phyloP scores from a whole-genome alignment of 1,284 basidiomycete species.

The Apiotrichum laibachii region DNA sequence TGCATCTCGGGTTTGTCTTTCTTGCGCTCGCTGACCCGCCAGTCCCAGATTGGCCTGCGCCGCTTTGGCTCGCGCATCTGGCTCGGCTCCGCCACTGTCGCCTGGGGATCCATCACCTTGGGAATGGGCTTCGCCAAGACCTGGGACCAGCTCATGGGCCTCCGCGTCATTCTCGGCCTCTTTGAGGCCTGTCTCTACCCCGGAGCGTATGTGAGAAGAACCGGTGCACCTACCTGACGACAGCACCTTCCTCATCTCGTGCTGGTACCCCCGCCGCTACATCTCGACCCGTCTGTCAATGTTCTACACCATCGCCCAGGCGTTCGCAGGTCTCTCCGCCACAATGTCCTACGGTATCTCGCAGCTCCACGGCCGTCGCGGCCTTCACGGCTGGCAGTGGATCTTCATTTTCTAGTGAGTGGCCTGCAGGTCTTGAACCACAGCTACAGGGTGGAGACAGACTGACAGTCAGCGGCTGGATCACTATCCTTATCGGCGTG shows the following conservation, averaged over 20 bases:
- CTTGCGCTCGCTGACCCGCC: neutral
- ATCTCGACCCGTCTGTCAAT: slow-evolving; percentile 38
- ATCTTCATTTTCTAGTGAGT: slow-evolving; percentile 25
- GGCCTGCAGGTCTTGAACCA: no score
- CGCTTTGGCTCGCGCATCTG: slow-evolving; percentile 15
- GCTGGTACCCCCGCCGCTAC: slow-evolving; percentile 38
- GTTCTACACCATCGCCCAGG: slow-evolving; percentile 49
- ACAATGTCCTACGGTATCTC: slow-evolving; percentile 42
- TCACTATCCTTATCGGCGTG: slow-evolving; percentile 43
- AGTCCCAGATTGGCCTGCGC: slow-evolving; percentile 26
- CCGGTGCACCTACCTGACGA: no score
- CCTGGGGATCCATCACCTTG: slow-evolving; percentile 40
- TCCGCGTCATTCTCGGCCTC: slow-evolving; percentile 29
- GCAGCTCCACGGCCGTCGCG: slow-evolving; percentile 32
- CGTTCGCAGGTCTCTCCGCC: slow-evolving; percentile 38
- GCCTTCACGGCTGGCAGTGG: slow-evolving; percentile 42
- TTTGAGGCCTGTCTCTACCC: slow-evolving; percentile 40
- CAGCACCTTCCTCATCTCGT: slow-evolving; percentile 32
- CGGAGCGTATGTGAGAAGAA: slow-evolving; percentile 22
- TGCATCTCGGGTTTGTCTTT: neutral
- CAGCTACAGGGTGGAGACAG: no score
- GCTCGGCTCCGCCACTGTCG: slow-evolving; percentile 10
- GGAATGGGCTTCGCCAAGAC: slow-evolving; percentile 31
- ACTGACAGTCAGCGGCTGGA: slow-evolving; percentile 8
- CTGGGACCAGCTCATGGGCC: slow-evolving; percentile 21